A percentile compares a stretch with the other conserved stretches of the same genome.
These are phyloP conservation scores for Cercophora samala DNA, from an alignment of 495 filamentous ascomycete species.

Conservation along the genomic window DNA sequence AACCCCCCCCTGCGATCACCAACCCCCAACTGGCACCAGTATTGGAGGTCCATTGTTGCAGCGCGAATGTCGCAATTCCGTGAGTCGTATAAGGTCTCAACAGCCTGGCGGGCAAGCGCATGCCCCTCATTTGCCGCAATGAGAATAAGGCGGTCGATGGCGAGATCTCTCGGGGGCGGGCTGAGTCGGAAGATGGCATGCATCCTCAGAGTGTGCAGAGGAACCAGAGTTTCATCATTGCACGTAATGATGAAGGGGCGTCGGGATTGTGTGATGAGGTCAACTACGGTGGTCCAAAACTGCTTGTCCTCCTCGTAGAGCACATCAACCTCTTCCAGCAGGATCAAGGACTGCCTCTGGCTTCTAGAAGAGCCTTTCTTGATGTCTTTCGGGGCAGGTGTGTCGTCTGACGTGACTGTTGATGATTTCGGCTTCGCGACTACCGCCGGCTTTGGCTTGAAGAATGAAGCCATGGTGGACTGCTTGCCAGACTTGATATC, in stretches of 20 bases:
- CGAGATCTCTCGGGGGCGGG: slow-evolving; percentile 62
- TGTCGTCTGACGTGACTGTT: slow-evolving; percentile 15
- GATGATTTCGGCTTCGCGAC: slow-evolving; percentile 29
- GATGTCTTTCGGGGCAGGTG: slow-evolving; percentile 22
- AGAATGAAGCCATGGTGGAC: slow-evolving; percentile 76
- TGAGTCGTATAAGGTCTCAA: slow-evolving; percentile 65
- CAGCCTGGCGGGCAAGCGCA: slow-evolving; percentile 62
- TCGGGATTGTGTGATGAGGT: slow-evolving; percentile 76
- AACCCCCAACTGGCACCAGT: slow-evolving; percentile 94
- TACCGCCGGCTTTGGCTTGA: slow-evolving; percentile 49
- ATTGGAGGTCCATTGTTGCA: slow-evolving; percentile 81
- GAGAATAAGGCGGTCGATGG: slow-evolving; percentile 75
- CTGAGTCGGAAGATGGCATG: slow-evolving; percentile 85
- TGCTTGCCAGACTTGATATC: slow-evolving; percentile 68
- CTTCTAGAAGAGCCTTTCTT: slow-evolving; percentile 48
- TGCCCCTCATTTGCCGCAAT: slow-evolving; percentile 91
- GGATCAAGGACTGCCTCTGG: slow-evolving; percentile 91
- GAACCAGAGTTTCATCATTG: slow-evolving; percentile 78
- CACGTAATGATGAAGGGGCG: slow-evolving; percentile 93
- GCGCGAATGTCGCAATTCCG: slow-evolving; percentile 71
- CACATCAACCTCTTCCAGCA: slow-evolving; percentile 92
- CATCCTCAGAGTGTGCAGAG: slow-evolving; percentile 63
- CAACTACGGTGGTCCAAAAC: slow-evolving; percentile 82
- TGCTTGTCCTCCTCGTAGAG: slow-evolving; percentile 92
- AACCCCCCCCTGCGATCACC: slow-evolving; percentile 85